A percentile compares a stretch with the other conserved stretches of the same genome.
These are phyloP conservation scores for Clathrospora elynae DNA, from an alignment of 2,329 filamentous ascomycete species.

Conservation along the genomic window DNA sequence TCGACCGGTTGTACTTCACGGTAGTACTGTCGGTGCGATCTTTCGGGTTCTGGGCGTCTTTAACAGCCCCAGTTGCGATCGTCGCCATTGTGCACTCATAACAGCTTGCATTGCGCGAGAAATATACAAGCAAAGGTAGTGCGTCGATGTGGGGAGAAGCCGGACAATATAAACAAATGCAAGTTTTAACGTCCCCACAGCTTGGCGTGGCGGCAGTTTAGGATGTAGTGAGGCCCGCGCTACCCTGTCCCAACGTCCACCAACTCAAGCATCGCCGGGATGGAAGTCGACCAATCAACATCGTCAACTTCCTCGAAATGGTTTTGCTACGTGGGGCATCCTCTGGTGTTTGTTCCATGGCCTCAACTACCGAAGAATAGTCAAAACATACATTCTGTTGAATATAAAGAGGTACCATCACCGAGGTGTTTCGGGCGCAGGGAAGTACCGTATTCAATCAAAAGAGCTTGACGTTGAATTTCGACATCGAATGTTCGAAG, in stretches of 20 bases:
- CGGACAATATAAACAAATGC: conserved; percentile 15
- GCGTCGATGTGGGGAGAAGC: conserved; percentile 2
- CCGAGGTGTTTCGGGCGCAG: conserved; percentile 1
- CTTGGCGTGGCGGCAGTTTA: conserved; percentile 22
- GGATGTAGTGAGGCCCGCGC: conserved; percentile 18
- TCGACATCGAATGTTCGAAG: background rate
- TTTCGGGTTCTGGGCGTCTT: background rate
- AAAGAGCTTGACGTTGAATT: background rate
- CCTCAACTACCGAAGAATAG: conserved; percentile 17
- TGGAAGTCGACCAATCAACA: conserved; percentile 1
- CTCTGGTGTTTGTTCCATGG: background rate
- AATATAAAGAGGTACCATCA: background rate
- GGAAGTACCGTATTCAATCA: background rate
- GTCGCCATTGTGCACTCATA: conserved; percentile 5
- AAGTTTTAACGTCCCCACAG: conserved; percentile 12
- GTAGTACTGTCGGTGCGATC: background rate
- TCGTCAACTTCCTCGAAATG: background rate
- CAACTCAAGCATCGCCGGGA: conserved; percentile 5
- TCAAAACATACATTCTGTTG: conserved; percentile 9
- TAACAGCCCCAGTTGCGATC: background rate
- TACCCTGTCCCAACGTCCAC: conserved; percentile 16
- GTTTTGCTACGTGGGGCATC: conserved; percentile 9
- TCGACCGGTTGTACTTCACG: conserved; percentile 4
- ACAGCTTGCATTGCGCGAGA: background rate
- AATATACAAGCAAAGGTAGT: background rate